Evolutionary conservation across 306 rosid species (phyloP).

Genomic region (Echinosophora koreensis): DNA sequence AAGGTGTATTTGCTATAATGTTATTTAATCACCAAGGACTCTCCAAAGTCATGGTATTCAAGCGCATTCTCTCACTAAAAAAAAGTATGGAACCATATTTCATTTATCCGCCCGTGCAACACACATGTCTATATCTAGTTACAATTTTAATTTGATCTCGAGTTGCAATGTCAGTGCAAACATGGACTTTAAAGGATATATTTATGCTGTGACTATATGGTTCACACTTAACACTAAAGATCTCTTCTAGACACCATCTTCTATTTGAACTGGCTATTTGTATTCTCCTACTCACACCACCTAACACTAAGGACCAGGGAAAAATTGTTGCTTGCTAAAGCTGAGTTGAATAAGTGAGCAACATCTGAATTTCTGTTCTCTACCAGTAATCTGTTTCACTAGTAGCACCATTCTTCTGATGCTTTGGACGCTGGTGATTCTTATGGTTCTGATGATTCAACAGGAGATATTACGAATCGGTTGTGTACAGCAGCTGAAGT

Average conservation of each 20-base stretch:
- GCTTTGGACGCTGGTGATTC: conserved; percentile 21
- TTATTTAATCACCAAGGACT: too few species aligned
- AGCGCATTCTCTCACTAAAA: not conserved
- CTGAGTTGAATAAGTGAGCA: conserved; percentile 19
- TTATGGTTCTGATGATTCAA: conserved; percentile 52
- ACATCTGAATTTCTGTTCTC: conserved; percentile 24
- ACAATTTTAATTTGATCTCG: conserved; percentile 4
- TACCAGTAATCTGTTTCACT: conserved; percentile 7
- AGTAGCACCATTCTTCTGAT: conserved; percentile 30
- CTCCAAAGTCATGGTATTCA: too few species aligned
- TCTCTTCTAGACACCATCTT: not conserved
- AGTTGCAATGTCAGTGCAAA: not conserved
- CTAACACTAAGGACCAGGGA: not conserved
- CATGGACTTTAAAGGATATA: conserved; percentile 19
- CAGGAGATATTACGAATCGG: conserved; percentile 79
- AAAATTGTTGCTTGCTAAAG: conserved; percentile 33
- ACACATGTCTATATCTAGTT: not conserved
- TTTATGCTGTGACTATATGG: not conserved
- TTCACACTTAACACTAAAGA: conserved; percentile 3
- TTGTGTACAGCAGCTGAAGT: conserved; percentile 91
- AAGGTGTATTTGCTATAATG: too few species aligned
- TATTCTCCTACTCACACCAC: not conserved
- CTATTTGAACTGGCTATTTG: conserved; percentile 2
- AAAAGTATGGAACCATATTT: not conserved
- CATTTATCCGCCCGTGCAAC: not conserved